Evolutionary conservation across 345 rosid species (phyloP).

Genomic region (Viola odorata): DNA sequence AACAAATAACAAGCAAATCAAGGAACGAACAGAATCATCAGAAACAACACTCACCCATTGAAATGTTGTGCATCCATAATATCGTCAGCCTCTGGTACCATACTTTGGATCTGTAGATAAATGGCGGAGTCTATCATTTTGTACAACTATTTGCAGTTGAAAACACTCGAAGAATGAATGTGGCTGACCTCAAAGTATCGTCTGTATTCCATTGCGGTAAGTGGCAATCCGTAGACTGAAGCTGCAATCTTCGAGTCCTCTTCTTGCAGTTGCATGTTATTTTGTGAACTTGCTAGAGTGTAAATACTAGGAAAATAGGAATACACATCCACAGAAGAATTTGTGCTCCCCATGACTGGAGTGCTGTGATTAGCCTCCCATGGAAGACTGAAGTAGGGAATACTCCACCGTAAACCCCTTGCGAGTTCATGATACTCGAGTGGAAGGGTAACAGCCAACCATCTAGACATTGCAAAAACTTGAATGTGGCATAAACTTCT

Average conservation of each 20-base stretch:
- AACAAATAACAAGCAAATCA: background rate
- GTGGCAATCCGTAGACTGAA: slow-evolving; percentile 59
- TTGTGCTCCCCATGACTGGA: slow-evolving; percentile 53
- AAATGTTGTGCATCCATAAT: slow-evolving; percentile 38
- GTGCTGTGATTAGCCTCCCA: slow-evolving; percentile 65
- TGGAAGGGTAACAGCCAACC: slow-evolving; percentile 67
- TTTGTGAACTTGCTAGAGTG: slow-evolving; percentile 15
- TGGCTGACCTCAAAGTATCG: slow-evolving; percentile 64
- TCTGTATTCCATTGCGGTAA: slow-evolving; percentile 64
- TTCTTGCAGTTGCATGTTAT: slow-evolving; percentile 19
- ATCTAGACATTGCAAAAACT: slow-evolving; percentile 82
- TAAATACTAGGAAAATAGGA: slow-evolving; percentile 34
- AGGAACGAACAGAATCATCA: background rate
- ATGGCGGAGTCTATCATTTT: background rate
- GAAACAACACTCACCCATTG: slow-evolving; percentile 45
- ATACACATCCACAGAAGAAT: slow-evolving; percentile 36
- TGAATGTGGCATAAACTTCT: slow-evolving; percentile 83
- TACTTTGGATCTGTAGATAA: slow-evolving; percentile 52
- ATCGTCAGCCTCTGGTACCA: slow-evolving; percentile 68
- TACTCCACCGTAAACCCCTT: slow-evolving; percentile 70
- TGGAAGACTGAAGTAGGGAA: slow-evolving; percentile 86
- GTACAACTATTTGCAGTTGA: background rate
- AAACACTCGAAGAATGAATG: background rate
- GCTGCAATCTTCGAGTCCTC: slow-evolving; percentile 32
- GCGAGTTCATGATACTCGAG: slow-evolving; percentile 67